Percentiles rank a stretch among this genome's conserved stretches.
Evolutionary conservation across 768 basidiomycete species (phyloP).

Genomic region (Auricularia sp.): DNA sequence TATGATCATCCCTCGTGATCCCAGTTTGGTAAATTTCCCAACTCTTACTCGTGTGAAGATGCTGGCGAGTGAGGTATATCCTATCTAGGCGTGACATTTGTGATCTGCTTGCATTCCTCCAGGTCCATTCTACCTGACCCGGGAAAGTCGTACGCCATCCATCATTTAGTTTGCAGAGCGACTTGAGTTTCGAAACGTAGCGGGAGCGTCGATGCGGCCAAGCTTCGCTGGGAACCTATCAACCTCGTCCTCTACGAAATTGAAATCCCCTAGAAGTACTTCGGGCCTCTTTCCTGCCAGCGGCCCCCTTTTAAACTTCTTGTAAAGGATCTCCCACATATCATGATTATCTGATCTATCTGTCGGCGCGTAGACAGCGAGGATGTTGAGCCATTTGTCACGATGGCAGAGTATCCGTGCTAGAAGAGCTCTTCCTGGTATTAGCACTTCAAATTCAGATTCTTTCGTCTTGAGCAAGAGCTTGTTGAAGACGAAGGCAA

Average conservation of each 20-base stretch:
- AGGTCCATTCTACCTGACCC: background rate
- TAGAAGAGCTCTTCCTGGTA: background rate
- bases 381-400: background rate
- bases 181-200: background rate
- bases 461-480: background rate
- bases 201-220: background rate
- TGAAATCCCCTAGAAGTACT: slow-evolving; percentile 13
- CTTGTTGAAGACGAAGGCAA: background rate
- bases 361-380: background rate
- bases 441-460: background rate
- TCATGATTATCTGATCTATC: background rate
- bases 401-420: background rate
- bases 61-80: background rate
- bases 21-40: background rate
- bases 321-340: background rate
- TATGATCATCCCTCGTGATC: background rate
- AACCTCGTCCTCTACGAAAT: slow-evolving; percentile 14
- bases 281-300: slow-evolving; percentile 4
- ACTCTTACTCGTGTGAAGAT: background rate
- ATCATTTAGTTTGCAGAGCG: background rate
- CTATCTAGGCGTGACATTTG: background rate
- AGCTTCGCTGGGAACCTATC: slow-evolving; percentile 12
- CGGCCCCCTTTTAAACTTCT: background rate
- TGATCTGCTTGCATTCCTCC: background rate
- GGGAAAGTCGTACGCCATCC: background rate